phyloP scores from a whole-genome alignment of 1,284 basidiomycete species.

The Agaricales sp. region DNA sequence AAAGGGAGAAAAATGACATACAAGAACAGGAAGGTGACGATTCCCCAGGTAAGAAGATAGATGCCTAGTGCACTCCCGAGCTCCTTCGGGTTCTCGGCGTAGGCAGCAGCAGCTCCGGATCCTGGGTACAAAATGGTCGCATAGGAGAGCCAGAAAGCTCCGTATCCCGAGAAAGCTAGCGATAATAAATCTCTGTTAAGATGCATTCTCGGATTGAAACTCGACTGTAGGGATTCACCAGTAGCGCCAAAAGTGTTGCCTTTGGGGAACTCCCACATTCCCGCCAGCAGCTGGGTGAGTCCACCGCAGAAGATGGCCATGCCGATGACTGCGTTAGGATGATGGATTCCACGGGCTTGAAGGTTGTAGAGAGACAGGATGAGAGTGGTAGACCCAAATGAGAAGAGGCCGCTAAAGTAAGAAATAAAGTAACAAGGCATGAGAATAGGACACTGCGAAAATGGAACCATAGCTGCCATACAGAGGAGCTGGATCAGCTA shows the following conservation, averaged over 20 bases:
- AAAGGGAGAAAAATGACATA: constrained; percentile 14
- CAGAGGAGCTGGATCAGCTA: too few species aligned
- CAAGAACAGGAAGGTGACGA: constrained; percentile 38
- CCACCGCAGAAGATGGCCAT: neutral
- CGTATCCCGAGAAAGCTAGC: too few species aligned
- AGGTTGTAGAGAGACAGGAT: neutral
- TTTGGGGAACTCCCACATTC: neutral
- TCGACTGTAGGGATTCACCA: neutral
- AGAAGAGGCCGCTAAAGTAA: neutral
- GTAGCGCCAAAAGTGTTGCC: neutral
- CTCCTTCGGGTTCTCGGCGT: constrained; percentile 26
- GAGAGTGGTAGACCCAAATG: neutral
- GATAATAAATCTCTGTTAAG: too few species aligned
- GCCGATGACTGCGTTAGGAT: neutral
- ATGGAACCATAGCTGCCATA: too few species aligned
- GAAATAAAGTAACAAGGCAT: too few species aligned
- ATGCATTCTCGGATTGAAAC: too few species aligned
- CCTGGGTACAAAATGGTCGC: constrained; percentile 55
- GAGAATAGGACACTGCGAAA: too few species aligned
- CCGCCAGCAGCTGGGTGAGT: neutral
- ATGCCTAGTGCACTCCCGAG: constrained; percentile 52
- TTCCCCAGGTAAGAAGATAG: constrained; percentile 56
- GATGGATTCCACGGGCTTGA: neutral
- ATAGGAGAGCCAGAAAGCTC: constrained; percentile 76
- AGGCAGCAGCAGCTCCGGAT: constrained; percentile 47